Conservation (phyloP, 1,284 basidiomycete species). For the Cryptococcus sp. region DNA sequence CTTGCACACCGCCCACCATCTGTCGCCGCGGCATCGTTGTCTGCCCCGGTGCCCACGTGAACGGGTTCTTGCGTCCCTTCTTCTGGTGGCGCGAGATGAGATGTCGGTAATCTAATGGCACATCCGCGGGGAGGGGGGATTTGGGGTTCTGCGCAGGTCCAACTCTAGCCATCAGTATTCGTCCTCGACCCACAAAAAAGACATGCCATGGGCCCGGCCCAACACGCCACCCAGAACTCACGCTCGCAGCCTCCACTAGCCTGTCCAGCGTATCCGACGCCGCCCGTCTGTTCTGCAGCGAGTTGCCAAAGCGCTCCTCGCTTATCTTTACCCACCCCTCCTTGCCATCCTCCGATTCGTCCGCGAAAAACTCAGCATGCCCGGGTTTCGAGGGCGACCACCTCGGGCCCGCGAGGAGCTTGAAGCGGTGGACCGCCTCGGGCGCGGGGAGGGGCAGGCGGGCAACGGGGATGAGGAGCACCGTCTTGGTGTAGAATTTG, state of each 20-base stretch:
- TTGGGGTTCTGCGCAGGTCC: constrained; percentile 52
- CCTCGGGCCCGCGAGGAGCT: constrained; percentile 73
- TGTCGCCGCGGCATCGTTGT: constrained; percentile 20
- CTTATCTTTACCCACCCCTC: constrained; percentile 70
- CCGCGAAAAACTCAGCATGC: constrained; percentile 17
- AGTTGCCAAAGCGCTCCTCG: constrained; percentile 73
- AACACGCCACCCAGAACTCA: constrained; percentile 49
- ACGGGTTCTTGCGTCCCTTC: constrained; percentile 59
- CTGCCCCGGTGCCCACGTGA: constrained; percentile 45
- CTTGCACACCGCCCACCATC: constrained; percentile 57
- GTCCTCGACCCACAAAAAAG: neutral
- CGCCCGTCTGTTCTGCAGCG: constrained; percentile 81
- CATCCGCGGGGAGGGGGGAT: constrained; percentile 57
- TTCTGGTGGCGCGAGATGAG: constrained; percentile 66
- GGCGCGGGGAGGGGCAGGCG: constrained; percentile 62
- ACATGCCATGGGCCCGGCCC: too few relatives aligned
- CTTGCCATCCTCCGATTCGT: constrained; percentile 28
- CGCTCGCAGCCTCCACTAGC: constrained; percentile 71
- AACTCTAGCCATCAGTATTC: neutral
- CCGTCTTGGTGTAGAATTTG: constrained; percentile 63
- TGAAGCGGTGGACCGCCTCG: constrained; percentile 68
- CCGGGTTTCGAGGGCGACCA: constrained; percentile 70
- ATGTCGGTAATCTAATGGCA: constrained; percentile 75
- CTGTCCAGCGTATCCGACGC: constrained; percentile 72
- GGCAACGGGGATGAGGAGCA: constrained; percentile 67